phyloP scores from a whole-genome alignment of 2,329 filamentous ascomycete species.

The Coccinonectria pachysandricola region DNA sequence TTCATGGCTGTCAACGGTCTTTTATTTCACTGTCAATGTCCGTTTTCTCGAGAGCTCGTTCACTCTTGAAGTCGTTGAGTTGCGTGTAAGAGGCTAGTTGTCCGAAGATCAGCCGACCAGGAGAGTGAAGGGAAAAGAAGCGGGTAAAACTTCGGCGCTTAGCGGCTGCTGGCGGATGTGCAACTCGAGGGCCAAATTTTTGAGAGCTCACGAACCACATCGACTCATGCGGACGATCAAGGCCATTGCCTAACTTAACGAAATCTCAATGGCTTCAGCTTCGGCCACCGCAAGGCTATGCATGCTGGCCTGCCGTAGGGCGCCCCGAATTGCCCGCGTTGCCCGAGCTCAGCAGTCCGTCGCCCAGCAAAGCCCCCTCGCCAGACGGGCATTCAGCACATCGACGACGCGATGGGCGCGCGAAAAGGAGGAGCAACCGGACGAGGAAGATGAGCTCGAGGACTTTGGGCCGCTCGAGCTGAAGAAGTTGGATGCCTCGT shows the following conservation, averaged over 20 bases:
- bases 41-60: slow-evolving; percentile 4
- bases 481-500: slow-evolving; percentile 21
- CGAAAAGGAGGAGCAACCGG: slow-evolving; percentile 11
- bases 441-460: slow-evolving; percentile 14
- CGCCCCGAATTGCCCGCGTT: slow-evolving; percentile 14
- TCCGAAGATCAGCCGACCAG: slow-evolving; percentile 6
- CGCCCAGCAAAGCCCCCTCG: slow-evolving; percentile 10
- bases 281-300: slow-evolving; percentile 28
- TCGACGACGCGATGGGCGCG: slow-evolving; percentile 20
- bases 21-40: too few species aligned
- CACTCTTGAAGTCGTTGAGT: slow-evolving; percentile 1
- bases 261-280: slow-evolving; percentile 29
- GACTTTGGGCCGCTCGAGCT: slow-evolving; percentile 18
- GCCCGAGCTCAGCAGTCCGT: slow-evolving; percentile 16
- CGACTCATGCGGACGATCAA: slow-evolving; percentile 12
- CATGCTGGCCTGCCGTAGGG: slow-evolving; percentile 23
- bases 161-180: slow-evolving; percentile 2
- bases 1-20: too few species aligned
- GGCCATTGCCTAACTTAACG: slow-evolving; percentile 13
- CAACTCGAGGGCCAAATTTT: slow-evolving; percentile 28
- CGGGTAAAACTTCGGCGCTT: slow-evolving; percentile 19
- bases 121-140: slow-evolving; percentile 1
- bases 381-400: slow-evolving; percentile 22
- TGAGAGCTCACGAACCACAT: slow-evolving; percentile 15
- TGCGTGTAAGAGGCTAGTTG: slow-evolving; percentile 8